A percentile compares a stretch with the other conserved stretches of the same genome.
phyloP scores from a whole-genome alignment of 441 rosid genomes.

The Adansonia madagascariensis region DNA sequence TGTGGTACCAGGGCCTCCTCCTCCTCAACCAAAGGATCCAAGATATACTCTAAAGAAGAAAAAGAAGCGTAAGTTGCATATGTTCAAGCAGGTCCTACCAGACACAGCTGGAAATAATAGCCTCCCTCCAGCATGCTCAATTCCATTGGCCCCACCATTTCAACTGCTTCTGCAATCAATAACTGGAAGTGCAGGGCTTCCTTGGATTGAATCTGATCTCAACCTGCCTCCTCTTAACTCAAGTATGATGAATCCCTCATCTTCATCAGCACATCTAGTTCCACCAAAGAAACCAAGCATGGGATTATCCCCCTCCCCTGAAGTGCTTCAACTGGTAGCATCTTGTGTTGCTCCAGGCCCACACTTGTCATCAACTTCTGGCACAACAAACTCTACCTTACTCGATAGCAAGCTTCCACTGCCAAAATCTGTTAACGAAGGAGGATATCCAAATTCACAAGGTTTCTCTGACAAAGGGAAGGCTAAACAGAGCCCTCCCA shows the following conservation, averaged over 20 bases:
- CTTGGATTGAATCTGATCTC: constrained; percentile 42
- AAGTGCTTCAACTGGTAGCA: constrained; percentile 67
- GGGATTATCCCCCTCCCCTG: constrained; percentile 65
- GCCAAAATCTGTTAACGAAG: constrained; percentile 43
- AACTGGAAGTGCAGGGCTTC: constrained; percentile 49
- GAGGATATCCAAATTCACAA: constrained; percentile 38
- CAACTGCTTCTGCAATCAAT: constrained; percentile 36
- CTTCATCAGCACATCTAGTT: constrained; percentile 43
- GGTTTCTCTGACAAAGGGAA: constrained; percentile 39
- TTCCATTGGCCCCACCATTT: constrained; percentile 43
- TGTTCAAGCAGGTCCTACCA: constrained; percentile 42
- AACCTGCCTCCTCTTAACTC: constrained; percentile 39
- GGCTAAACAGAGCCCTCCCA: constrained; percentile 35
- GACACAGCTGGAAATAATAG: constrained; percentile 48
- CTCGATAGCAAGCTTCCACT: constrained; percentile 45
- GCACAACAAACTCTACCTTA: constrained; percentile 43
- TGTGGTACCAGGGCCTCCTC: constrained; percentile 90
- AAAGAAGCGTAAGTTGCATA: constrained; percentile 62
- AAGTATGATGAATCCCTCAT: constrained; percentile 41
- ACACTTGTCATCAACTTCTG: constrained; percentile 43
- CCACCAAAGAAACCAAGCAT: constrained; percentile 44
- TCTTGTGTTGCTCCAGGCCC: constrained; percentile 66
- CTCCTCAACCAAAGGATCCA: constrained; percentile 94
- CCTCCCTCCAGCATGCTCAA: constrained; percentile 51
- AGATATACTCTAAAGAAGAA: constrained; percentile 70